Evolutionary conservation across 768 basidiomycete genomes (phyloP), one percentile per base, ranked within the genome.

Genomic region (Russula virescens): DNA sequence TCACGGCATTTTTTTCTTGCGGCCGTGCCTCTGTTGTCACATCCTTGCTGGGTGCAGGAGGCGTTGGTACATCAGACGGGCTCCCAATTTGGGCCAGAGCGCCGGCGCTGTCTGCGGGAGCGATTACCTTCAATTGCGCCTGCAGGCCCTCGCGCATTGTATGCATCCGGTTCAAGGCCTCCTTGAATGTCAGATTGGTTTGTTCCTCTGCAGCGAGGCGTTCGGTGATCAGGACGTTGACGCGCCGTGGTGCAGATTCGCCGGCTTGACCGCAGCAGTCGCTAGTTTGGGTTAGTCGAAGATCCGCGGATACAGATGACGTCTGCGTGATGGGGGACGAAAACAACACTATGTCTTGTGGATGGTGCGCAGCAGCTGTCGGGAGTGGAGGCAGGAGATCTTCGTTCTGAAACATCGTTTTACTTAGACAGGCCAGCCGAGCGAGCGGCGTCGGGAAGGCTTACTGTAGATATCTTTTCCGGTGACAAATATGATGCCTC

Each of bases 121-220:
- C 40, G 52, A 55, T 60, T 34, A 45, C 54, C 11, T 21, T 40
- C 42, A 55, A 55, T 28, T 55, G 58, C 19, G 53, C 63, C 58
- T 64, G 63, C 63, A 64, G 63, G 63, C 63, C 38, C 63, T 64
- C 63, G 38, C 53, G 63, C 63, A 64, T 60, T 25, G 48, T 64
- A 45, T 31, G 63, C 63, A 64, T 63, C 63, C 63, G 49, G 47
- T 60, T 64, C 63, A 64, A 55, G 46, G 63, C 63, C 35, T 64
- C 63, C n/a, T 35, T 55, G 18, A 64, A 50, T 35, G 53, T 38
- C 28, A 26, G 28, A 34, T n/a, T 50, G 1, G 46, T 60, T 45
- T 55, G 58, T 38, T 64, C 53, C 58, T 64, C 63, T 55, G 58
- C 63, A 43, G 58, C 58, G 42, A 64, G 63, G 63, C 63, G 58